Evolutionary conservation across 768 basidiomycete species (phyloP).

Genomic region (Suillus luteus): DNA sequence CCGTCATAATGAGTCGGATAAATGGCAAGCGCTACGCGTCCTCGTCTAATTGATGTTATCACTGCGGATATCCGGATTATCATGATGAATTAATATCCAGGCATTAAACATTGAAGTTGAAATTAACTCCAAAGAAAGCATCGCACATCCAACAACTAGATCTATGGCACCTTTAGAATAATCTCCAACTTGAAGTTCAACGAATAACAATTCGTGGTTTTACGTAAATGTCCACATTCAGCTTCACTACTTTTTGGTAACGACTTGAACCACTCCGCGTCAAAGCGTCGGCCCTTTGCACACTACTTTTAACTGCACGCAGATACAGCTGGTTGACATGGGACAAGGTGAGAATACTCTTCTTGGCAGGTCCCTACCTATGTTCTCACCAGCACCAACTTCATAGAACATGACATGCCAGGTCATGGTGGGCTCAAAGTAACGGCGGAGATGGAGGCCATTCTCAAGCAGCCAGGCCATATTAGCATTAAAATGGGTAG

Average conservation of each 20-base stretch:
- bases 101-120: not conserved
- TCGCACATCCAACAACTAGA: not conserved
- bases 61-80: not conserved
- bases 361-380: not conserved
- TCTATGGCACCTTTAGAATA: not conserved
- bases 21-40: not conserved
- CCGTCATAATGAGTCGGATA: slow-evolving; percentile 1
- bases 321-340: not conserved
- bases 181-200: not conserved
- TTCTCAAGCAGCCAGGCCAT: slow-evolving; percentile 29
- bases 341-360: slow-evolving; percentile 1
- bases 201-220: too few relatives aligned
- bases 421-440: slow-evolving; percentile 24
- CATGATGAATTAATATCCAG: not conserved
- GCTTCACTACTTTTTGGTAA: not conserved
- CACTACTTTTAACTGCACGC: not conserved
- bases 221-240: not conserved
- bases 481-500: slow-evolving; percentile 28
- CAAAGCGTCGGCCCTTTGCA: not conserved
- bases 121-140: not conserved
- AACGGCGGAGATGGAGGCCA: slow-evolving; percentile 29
- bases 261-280: not conserved
- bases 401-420: not conserved
- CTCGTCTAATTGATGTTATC: slow-evolving; percentile 8
- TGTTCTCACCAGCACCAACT: not conserved